Conservation (phyloP, 148 eudicot species). For the Nepenthes gracilis region DNA sequence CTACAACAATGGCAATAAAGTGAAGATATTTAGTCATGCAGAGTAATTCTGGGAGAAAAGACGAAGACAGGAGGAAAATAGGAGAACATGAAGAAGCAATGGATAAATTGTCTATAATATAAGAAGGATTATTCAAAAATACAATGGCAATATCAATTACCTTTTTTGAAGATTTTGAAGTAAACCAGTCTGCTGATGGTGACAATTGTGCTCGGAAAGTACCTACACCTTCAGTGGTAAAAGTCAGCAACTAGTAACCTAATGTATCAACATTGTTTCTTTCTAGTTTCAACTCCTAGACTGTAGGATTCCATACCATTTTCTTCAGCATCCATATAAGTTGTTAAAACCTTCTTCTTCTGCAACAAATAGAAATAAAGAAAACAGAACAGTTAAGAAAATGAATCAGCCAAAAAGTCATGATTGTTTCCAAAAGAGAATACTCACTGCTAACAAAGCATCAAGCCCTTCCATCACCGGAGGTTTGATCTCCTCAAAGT, state of each 20-base stretch:
- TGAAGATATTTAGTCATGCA: too few species aligned
- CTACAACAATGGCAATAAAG: too few species aligned
- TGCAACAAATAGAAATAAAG: conserved; percentile 14
- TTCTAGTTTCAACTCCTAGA: conserved; percentile 5
- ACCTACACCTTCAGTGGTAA: conserved; percentile 28
- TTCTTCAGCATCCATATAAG: conserved; percentile 31
- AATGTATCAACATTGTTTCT: background rate
- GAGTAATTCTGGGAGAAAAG: too few species aligned
- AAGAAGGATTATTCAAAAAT: background rate
- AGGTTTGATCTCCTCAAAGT: conserved; percentile 30
- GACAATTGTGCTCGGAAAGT: conserved; percentile 20
- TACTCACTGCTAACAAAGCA: conserved; percentile 42
- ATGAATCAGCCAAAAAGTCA: too few species aligned
- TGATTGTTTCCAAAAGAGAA: background rate
- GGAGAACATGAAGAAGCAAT: background rate
- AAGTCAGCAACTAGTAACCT: conserved; percentile 1
- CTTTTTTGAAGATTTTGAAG: conserved; percentile 49
- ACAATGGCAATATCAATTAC: conserved; percentile 15
- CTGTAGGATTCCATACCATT: conserved; percentile 28
- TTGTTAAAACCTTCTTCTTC: conserved; percentile 23
- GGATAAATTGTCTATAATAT: background rate
- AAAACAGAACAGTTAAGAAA: background rate
- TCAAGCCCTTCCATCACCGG: conserved; percentile 72
- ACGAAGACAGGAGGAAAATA: too few species aligned
- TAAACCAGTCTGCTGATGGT: conserved; percentile 30